Conservation (phyloP, 176 grass and related monocot species). For the Carex cristatella region DNA sequence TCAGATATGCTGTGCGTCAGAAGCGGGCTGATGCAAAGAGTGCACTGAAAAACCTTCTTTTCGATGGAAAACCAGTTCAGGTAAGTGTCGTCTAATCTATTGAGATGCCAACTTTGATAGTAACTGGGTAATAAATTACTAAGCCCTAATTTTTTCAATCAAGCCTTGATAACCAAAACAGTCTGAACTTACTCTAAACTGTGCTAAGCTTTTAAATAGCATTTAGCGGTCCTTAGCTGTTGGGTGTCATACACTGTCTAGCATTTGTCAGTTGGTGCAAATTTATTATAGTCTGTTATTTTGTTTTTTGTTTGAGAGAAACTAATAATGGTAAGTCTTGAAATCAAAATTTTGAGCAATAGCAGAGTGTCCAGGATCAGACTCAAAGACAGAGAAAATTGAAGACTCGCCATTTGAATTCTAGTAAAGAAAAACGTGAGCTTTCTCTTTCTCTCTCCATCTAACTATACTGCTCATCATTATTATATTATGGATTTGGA, state of each 20-base stretch:
- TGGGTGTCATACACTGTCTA: background rate
- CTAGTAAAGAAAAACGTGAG: constrained; percentile 21
- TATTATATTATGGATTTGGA: background rate
- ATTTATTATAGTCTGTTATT: background rate
- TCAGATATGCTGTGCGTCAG: constrained; percentile 47
- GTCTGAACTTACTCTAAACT: constrained; percentile 1
- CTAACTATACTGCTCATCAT: background rate
- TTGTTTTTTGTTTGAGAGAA: background rate
- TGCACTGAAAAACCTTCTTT: constrained; percentile 60
- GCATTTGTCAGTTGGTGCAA: background rate
- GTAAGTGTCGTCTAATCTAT: constrained; percentile 16
- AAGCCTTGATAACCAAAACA: background rate
- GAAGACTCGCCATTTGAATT: constrained; percentile 4
- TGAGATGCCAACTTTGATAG: background rate
- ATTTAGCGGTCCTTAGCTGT: background rate
- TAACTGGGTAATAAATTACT: background rate
- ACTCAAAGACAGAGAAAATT: constrained; percentile 24
- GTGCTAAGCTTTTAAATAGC: background rate
- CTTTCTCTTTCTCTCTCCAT: background rate
- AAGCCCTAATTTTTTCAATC: background rate
- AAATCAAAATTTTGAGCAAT: background rate
- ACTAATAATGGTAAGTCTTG: background rate
- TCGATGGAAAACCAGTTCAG: constrained; percentile 48
- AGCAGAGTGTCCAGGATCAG: background rate
- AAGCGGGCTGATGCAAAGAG: constrained; percentile 62